Percentiles rank a stretch among this genome's conserved stretches.
Conservation (phyloP, 768 basidiomycete species). For the Auricularia heimuer region DNA sequence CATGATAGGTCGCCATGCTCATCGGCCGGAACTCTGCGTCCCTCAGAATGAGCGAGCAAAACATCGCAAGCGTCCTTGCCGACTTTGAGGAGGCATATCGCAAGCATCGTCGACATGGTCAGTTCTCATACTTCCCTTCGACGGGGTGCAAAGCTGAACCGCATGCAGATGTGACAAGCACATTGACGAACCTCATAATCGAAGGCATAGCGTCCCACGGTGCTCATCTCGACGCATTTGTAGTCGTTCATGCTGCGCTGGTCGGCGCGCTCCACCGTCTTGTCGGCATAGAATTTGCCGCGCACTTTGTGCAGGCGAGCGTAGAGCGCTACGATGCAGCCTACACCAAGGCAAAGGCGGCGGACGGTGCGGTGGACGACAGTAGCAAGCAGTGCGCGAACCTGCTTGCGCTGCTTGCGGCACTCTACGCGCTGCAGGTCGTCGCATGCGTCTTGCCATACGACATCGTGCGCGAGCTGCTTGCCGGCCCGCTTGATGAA, state of each 20-base stretch:
- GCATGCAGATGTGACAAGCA: slow-evolving; percentile 66
- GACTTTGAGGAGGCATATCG: slow-evolving; percentile 71
- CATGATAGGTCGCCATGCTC: not conserved
- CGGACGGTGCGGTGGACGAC: slow-evolving; percentile 4
- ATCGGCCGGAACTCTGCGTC: not conserved
- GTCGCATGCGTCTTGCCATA: slow-evolving; percentile 83
- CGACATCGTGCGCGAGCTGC: slow-evolving; percentile 72
- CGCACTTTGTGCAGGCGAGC: slow-evolving; percentile 68
- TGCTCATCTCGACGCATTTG: slow-evolving; percentile 78
- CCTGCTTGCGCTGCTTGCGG: slow-evolving; percentile 75
- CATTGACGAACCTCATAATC: slow-evolving; percentile 65
- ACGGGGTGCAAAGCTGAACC: too few relatives aligned
- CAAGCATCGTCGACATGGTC: slow-evolving; percentile 69
- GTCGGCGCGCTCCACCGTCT: slow-evolving; percentile 72
- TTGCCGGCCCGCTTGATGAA: slow-evolving; percentile 57
- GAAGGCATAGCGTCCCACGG: slow-evolving; percentile 73
- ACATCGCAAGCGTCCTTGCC: slow-evolving; percentile 64
- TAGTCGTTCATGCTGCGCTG: slow-evolving; percentile 79
- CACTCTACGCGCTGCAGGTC: slow-evolving; percentile 94
- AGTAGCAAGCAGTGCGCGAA: slow-evolving; percentile 86
- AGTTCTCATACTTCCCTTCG: slow-evolving; percentile 9
- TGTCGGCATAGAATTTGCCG: slow-evolving; percentile 81
- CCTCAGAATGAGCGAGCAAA: slow-evolving; percentile 79
- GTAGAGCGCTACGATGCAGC: slow-evolving; percentile 26
- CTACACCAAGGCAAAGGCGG: not conserved